These are phyloP conservation scores for Jatropha curcas DNA, from an alignment of 345 rosid species.

Conservation along the genomic window DNA sequence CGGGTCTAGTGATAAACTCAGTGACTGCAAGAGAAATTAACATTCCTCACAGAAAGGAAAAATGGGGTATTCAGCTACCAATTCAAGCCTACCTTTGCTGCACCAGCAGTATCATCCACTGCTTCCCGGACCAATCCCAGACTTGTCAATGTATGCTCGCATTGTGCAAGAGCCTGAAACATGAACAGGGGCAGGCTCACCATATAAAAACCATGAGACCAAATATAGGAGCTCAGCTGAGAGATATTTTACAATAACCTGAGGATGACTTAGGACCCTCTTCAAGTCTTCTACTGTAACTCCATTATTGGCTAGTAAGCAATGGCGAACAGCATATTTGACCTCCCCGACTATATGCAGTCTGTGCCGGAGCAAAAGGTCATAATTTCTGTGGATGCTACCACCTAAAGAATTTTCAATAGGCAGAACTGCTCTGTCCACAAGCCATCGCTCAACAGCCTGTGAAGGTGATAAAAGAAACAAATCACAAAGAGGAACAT, in stretches of 20 bases:
- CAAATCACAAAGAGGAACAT: not conserved
- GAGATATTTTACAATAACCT: slow-evolving; percentile 44
- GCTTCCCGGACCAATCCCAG: slow-evolving; percentile 89
- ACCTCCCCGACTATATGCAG: slow-evolving; percentile 98
- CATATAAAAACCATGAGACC: not conserved
- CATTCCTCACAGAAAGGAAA: not conserved
- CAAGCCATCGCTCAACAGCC: slow-evolving; percentile 94
- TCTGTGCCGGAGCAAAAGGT: slow-evolving; percentile 84
- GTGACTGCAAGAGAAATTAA: not conserved
- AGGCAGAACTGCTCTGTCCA: slow-evolving; percentile 92
- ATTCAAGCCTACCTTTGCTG: slow-evolving; percentile 69
- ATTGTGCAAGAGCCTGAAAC: slow-evolving; percentile 93
- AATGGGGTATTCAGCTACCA: not conserved
- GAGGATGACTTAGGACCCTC: slow-evolving; percentile 98
- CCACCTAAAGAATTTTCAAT: slow-evolving; percentile 98
- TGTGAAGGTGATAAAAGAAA: slow-evolving; percentile 19
- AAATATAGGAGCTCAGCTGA: not conserved
- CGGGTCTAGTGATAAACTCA: too few relatives aligned
- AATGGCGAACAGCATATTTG: slow-evolving; percentile 83
- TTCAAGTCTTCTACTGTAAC: slow-evolving; percentile 70
- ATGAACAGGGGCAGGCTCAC: not conserved
- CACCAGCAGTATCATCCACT: slow-evolving; percentile 95
- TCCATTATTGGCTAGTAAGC: slow-evolving; percentile 88
- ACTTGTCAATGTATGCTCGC: slow-evolving; percentile 82
- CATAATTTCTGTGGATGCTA: slow-evolving; percentile 96